Base-by-base conservation (phyloP, 1,139 yeast species). In the Taphrina communis region DNA sequence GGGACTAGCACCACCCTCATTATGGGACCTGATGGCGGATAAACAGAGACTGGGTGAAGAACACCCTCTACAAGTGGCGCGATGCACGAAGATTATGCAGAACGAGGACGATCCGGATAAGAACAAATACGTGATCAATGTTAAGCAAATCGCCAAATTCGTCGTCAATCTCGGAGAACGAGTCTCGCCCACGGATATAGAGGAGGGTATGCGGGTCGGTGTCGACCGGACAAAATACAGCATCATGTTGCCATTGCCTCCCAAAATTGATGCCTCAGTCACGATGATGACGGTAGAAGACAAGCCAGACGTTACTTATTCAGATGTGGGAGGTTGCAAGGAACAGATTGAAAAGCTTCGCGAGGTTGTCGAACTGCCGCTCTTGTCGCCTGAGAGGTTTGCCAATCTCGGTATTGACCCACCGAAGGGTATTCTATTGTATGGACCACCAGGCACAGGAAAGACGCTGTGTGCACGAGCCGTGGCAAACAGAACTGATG, bases 251-350 rank as follows among this genome's bases (percentile, higher is more conserved):
- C 99, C 99, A 36, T 83, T 95, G 73, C 99, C 99, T 31, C 99
- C 99, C 67, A 84, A 97, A 77, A 94, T 94, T 77, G 99, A 94
- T 79, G 98, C 99, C 11, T 86, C 93, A 19, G 99, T 94, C 68
- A 94, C 99, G n/a, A 94, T 94, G 99, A 94, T 94, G 99, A 93
- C 98, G 0, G 99, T 94, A 66, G 99, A 94, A 79, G 99, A 94
- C 78, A 94, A 94, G 79, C 99, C 99, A 17, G 96, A 90, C 77
- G 89, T 86, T 44, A 85, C 88, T 0, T 86, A 86, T 74, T 87
- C 88, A 14, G 99, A 94, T 78, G 94, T 94, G 71, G 99, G 99
- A 75, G 99, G 99, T 39, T 91, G 97, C 79, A 94, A 94, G 81
- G 98, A 94, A 72, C 99, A 94, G 79, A 93, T 94, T 77, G 99